Base-by-base conservation (phyloP, 2,329 filamentous ascomycete genomes). In the Epichloe gansuensis region DNA sequence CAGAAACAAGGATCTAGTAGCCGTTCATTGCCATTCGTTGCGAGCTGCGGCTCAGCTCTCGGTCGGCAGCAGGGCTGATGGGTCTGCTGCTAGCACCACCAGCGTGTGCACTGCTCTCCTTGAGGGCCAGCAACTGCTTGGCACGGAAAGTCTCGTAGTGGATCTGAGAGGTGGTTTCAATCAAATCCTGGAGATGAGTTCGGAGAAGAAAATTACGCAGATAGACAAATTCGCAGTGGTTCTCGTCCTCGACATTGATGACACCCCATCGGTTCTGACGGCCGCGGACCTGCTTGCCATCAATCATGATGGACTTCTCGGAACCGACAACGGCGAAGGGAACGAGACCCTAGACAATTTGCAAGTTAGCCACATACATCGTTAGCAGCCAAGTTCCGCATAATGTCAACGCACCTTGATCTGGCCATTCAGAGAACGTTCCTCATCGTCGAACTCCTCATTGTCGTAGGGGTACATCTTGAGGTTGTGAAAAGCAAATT, bases 391-490 rank as follows among this genome's bases (percentile, higher is more conserved):
- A 8, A 31, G 13, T 17, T 15, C 8, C 35, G 23, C n/a, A 17
- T 5, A 38, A 27, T 39, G 8, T 13, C 2, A 25, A 62, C 73
- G 55, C 73, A 94, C 90, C 87, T 97, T 97, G 75, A 98, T 98
- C 68, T 95, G 87, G 54, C 82, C 83, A 75, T 97, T 97, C 73
- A 95, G 77, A 56, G 84, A 84, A 63, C 89, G 85, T 76, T 98
- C 93, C 77, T 98, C 93, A 58, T 93, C 87, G 66, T 98, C 93
- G 62, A 97, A 85, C 78, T 98, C 93, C 64, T 98, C 93, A 68
- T 96, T 97, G 71, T 98, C 93, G 71, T 98, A 98, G 55, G 93
- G 93, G 78, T 95, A 98, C 93, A 98, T 98, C 80, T 95, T 91
- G 66, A 98, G 82, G 79, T 97, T 97, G 82, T 98, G 93, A 85